Percentiles rank a stretch among this genome's conserved stretches.
These are phyloP conservation scores for Elsinoe fawcettii DNA, from an alignment of 2,329 filamentous ascomycete genomes.

Conservation along the genomic window DNA sequence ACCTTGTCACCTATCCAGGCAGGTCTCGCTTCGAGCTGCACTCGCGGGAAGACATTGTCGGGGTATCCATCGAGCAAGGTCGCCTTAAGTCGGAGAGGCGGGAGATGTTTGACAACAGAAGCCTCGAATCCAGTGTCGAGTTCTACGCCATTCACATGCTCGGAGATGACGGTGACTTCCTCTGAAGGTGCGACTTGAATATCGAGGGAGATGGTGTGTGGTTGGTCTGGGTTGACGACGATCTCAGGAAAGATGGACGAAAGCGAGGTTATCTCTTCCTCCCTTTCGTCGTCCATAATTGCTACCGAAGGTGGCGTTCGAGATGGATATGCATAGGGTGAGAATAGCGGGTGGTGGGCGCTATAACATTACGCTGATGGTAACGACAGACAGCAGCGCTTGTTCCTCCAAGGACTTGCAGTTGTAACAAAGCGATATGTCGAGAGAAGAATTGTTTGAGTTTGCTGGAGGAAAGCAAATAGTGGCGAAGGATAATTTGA, in stretches of 20 bases:
- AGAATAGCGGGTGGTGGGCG: neutral
- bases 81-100: conserved; percentile 47
- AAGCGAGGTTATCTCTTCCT: conserved; percentile 52
- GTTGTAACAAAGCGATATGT: no score
- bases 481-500: neutral
- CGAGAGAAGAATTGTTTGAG: neutral
- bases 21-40: conserved; percentile 43
- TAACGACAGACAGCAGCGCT: no score
- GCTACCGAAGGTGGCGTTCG: conserved; percentile 15
- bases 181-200: conserved; percentile 48
- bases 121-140: neutral
- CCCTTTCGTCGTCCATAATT: conserved; percentile 47
- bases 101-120: conserved; percentile 38
- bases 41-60: conserved; percentile 41
- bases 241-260: conserved; percentile 58
- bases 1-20: conserved; percentile 46
- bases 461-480: neutral
- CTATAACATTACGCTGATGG: conserved; percentile 13
- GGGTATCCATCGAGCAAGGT: conserved; percentile 51
- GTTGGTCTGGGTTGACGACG: conserved; percentile 37
- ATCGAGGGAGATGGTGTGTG: conserved; percentile 47
- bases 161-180: conserved; percentile 41
- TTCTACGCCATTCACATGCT: neutral
- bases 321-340: neutral
- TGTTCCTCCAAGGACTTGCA: no score